Conservation (phyloP, 2,329 filamentous ascomycete species). For the Tolypocladium sp. region DNA sequence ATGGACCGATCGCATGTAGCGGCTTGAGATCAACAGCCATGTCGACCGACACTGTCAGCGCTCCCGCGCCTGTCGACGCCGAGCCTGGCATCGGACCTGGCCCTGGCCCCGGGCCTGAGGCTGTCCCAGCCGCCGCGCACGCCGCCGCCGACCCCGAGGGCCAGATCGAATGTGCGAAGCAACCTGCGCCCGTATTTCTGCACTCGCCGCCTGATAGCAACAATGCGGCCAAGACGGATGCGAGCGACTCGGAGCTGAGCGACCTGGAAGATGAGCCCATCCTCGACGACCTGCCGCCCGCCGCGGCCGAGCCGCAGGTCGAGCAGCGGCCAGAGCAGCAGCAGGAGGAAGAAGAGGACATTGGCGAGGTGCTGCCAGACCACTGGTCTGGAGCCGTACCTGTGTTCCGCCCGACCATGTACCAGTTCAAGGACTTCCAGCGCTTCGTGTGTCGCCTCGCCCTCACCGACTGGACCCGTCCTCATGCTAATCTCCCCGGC, state of each 20-base stretch:
- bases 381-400: constrained; percentile 89
- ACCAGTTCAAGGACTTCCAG: constrained; percentile 90
- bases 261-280: constrained; percentile 50
- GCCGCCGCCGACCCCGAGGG: constrained; percentile 16
- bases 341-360: constrained; percentile 45
- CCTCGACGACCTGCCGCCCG: constrained; percentile 20
- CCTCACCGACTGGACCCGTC: background rate
- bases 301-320: constrained; percentile 10
- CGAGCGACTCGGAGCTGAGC: constrained; percentile 56
- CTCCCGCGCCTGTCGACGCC: constrained; percentile 24
- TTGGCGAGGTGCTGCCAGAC: constrained; percentile 72
- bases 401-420: constrained; percentile 91
- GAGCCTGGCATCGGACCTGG: constrained; percentile 2
- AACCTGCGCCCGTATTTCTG: constrained; percentile 34
- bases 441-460: constrained; percentile 56
- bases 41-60: constrained; percentile 47
- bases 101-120: constrained; percentile 2
- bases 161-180: constrained; percentile 26
- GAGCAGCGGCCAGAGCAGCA: constrained; percentile 10
- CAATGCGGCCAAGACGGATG: constrained; percentile 48
- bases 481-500: constrained; percentile 9
- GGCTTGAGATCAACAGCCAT: constrained; percentile 33
- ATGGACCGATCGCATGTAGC: constrained; percentile 26
- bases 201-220: constrained; percentile 58
- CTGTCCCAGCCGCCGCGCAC: constrained; percentile 12